Evolutionary conservation across 768 basidiomycete species (phyloP), one percentile per base, ranked within the genome.

Genomic region (Rhizopogon vulgaris): DNA sequence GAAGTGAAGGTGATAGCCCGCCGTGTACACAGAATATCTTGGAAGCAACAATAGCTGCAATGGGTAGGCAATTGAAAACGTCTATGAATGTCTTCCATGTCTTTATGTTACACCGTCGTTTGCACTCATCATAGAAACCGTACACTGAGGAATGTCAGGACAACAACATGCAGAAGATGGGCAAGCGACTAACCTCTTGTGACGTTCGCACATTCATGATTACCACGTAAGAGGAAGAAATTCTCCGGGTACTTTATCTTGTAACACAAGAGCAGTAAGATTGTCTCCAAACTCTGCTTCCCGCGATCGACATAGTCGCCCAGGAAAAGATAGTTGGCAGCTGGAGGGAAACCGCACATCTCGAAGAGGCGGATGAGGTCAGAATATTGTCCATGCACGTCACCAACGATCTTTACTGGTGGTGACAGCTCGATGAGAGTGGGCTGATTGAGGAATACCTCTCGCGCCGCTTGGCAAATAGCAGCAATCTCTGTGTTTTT

Each of bases 221-320:
- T 99, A 39, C 96, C 96, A 63, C 96, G 81, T 49, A 99, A 73
- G 37, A 99, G 78, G 77, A 98, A 98, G 75, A 99, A 98, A 74
- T 98, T 98, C 74, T 99, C 96, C 7, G 96, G 96, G 71, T 94
- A 99, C 71, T 98, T 98, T 76, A 99, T 91, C 78, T 99, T 99
- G 83, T 97, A 98, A 71, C 96, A 98, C 38, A 98, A 76, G 38
- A 99, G 77, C 45, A 99, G 82, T 24, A 98, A 82, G 65, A 99
- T 98, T 14, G 96, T 98, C 71, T 99, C 96, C 54, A 99, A 81
- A 63, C 90, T 94, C 73, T 98, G 95, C 73, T 98, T 98, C 28
- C 96, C 96, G 57, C 96, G 79, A 73, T 99, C 96, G 64, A 99
- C 96, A 64, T 99, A 99, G 73, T 99, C 96, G 40, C 96, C 96